Evolutionary conservation across 306 rosid species (phyloP).

Genomic region (Cicer yamashitae): DNA sequence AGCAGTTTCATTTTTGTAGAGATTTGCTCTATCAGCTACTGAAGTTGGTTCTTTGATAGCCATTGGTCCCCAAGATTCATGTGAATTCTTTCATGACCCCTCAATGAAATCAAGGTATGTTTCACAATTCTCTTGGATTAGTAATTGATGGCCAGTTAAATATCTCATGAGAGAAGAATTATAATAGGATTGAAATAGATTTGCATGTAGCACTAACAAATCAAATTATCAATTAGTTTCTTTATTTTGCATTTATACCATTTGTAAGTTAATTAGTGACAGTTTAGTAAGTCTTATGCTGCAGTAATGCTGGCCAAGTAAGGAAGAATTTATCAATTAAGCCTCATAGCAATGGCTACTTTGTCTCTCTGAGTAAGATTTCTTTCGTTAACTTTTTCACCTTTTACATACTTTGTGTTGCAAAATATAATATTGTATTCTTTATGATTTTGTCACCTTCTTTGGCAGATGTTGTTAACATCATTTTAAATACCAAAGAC

Average conservation of each 20-base stretch:
- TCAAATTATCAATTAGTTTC: not conserved
- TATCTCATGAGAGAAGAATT: conserved; percentile 34
- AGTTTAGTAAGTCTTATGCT: conserved; percentile 45
- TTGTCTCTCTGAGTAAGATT: conserved; percentile 80
- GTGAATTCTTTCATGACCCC: conserved; percentile 95
- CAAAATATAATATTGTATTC: conserved; percentile 2
- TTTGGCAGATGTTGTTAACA: conserved; percentile 79
- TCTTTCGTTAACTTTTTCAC: conserved; percentile 18
- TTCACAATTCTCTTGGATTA: conserved; percentile 41
- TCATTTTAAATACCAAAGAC: conserved; percentile 64
- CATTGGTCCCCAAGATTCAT: conserved; percentile 80
- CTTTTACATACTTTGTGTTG: conserved; percentile 19
- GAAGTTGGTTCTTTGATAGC: conserved; percentile 90
- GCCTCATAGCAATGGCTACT: conserved; percentile 77
- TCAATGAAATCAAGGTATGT: conserved; percentile 80
- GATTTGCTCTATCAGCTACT: conserved; percentile 76
- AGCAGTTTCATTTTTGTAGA: conserved; percentile 51
- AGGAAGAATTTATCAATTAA: conserved; percentile 87
- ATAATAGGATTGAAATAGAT: conserved; percentile 32
- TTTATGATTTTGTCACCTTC: conserved; percentile 27
- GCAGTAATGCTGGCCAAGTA: conserved; percentile 95
- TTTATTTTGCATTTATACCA: conserved; percentile 25
- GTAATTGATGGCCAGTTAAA: conserved; percentile 30
- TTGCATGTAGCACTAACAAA: conserved; percentile 25
- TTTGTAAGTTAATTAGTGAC: conserved; percentile 36